Percentiles rank a stretch among this genome's conserved stretches.
phyloP scores from a whole-genome alignment of 768 basidiomycete species.

The Trametes cingulata region DNA sequence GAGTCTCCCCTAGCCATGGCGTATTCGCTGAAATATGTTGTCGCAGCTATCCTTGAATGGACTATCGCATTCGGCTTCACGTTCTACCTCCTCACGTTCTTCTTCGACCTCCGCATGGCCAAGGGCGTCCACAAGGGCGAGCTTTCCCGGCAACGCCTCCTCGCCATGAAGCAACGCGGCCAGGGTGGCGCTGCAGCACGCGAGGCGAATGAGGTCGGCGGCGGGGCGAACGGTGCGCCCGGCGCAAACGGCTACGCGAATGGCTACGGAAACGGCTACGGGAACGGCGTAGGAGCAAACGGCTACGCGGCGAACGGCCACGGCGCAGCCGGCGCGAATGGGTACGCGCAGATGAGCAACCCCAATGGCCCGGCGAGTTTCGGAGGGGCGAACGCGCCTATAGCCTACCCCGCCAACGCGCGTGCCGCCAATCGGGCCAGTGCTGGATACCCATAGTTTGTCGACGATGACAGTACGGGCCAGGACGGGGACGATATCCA shows the following conservation, averaged over 20 bases:
- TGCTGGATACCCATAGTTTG: neutral
- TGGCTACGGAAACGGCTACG: neutral
- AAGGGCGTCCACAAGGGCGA: conserved; percentile 54
- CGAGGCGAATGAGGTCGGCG: conserved; percentile 13
- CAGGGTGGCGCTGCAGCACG: conserved; percentile 7
- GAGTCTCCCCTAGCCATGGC: too few relatives aligned
- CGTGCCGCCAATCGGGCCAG: neutral
- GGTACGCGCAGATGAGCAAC: neutral
- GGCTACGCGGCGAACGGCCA: too few relatives aligned
- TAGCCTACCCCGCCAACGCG: neutral
- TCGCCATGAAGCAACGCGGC: conserved; percentile 25
- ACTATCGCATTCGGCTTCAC: conserved; percentile 69
- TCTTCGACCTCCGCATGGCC: conserved; percentile 65
- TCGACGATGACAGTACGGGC: neutral
- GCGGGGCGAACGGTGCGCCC: neutral
- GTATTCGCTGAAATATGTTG: neutral
- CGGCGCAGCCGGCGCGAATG: neutral
- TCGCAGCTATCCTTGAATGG: conserved; percentile 72
- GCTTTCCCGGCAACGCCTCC: conserved; percentile 37
- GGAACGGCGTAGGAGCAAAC: neutral
- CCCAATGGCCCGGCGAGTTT: neutral
- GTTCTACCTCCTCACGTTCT: conserved; percentile 72
- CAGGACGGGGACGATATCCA: too few relatives aligned
- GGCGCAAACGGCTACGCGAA: neutral
- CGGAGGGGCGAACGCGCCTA: neutral